These are phyloP conservation scores for Syzygium aromaticum DNA, from an alignment of 345 rosid species.

Conservation along the genomic window DNA sequence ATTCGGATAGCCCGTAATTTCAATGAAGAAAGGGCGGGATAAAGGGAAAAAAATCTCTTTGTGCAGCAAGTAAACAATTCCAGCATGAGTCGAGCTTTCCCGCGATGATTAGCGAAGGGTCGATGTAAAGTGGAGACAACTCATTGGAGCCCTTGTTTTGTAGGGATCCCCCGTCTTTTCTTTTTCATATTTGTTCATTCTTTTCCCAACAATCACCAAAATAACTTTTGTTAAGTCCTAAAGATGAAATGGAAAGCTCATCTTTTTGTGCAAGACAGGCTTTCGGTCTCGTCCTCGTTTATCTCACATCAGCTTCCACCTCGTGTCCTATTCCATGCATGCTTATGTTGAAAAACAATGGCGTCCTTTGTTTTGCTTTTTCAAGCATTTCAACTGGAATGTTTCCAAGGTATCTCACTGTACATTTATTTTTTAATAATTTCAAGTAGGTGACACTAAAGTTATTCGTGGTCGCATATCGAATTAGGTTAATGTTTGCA, in stretches of 20 bases:
- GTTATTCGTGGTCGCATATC: not conserved
- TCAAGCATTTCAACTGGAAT: not conserved
- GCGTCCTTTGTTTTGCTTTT: not conserved
- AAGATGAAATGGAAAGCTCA: not conserved
- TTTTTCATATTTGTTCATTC: not conserved
- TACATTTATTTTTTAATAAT: not conserved
- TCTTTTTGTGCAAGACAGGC: not conserved
- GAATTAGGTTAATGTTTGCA: not conserved
- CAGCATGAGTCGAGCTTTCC: not conserved
- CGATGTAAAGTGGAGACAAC: not conserved
- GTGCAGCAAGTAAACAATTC: not conserved
- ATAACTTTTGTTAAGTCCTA: not conserved
- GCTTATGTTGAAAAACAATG: not conserved
- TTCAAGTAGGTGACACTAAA: not conserved
- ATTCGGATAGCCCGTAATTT: not conserved
- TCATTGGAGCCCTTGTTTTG: not conserved
- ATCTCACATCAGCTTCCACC: not conserved
- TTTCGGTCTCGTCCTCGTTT: not conserved
- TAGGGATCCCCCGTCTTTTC: not conserved
- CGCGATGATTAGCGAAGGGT: not conserved
- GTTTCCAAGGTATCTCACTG: not conserved
- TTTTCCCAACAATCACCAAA: not conserved
- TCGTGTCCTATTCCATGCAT: not conserved
- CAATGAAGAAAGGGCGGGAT: not conserved
- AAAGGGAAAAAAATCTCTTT: too few species aligned